Percentiles rank a stretch among this genome's conserved stretches.
phyloP scores from a whole-genome alignment of 805 yeast genomes.

The Barnettozyma populi region DNA sequence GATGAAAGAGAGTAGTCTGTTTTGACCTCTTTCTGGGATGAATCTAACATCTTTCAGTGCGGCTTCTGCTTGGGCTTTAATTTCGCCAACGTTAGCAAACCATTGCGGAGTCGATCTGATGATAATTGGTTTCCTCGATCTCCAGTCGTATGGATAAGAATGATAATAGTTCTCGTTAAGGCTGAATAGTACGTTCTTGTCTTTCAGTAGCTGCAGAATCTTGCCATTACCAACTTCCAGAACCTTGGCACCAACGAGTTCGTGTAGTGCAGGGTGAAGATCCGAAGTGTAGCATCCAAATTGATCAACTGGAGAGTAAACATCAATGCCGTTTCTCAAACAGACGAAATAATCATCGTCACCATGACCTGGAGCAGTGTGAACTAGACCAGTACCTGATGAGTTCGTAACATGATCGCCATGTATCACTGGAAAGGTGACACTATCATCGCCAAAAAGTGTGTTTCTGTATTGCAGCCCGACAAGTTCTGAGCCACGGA shows the following conservation, averaged over 20 bases:
- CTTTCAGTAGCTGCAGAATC: constrained; percentile 40
- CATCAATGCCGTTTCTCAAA: constrained; percentile 44
- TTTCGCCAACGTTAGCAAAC: constrained; percentile 80
- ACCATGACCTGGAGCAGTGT: constrained; percentile 98
- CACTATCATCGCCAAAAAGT: constrained; percentile 1
- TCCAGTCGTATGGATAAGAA: constrained; percentile 96
- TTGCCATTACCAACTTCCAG: constrained; percentile 49
- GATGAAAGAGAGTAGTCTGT: constrained; percentile 67
- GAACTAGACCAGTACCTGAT: constrained; percentile 95
- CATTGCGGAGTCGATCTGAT: constrained; percentile 96
- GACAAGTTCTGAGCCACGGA: constrained; percentile 40
- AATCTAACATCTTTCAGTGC: constrained; percentile 64
- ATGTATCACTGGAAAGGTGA: constrained; percentile 52
- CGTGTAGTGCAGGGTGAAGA: constrained; percentile 41
- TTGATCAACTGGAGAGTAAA: constrained; percentile 75
- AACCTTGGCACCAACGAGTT: constrained; percentile 53
- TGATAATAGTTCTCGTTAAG: constrained; percentile 54
- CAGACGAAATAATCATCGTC: constrained; percentile 84
- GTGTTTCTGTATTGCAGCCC: constrained; percentile 52
- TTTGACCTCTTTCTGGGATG: constrained; percentile 66
- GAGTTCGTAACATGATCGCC: constrained; percentile 77
- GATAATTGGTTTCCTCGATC: constrained; percentile 92
- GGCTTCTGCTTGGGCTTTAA: constrained; percentile 56
- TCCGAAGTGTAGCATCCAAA: constrained; percentile 59
- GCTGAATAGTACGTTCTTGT: constrained; percentile 41